phyloP scores from a whole-genome alignment of 1,284 basidiomycete species.

The Rhodotorula sp. region DNA sequence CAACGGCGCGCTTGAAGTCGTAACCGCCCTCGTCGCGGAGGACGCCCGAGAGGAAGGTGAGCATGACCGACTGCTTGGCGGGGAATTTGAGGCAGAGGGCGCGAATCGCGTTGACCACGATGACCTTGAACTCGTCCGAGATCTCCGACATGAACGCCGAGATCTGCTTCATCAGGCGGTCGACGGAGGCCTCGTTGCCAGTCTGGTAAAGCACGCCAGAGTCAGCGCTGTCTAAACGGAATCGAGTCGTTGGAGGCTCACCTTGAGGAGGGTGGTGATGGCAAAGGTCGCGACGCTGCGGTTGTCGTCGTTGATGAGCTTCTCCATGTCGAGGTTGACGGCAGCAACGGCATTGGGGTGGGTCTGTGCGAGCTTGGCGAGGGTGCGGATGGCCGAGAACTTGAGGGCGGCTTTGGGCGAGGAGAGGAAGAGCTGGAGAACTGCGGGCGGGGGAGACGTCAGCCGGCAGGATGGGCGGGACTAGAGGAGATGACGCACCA shows the following conservation, averaged over 20 bases:
- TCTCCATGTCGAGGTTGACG: constrained; percentile 97
- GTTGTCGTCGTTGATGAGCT: constrained; percentile 93
- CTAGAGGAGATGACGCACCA: constrained; percentile 55
- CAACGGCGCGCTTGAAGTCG: constrained; percentile 98
- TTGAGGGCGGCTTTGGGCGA: constrained; percentile 92
- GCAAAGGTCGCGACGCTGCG: constrained; percentile 97
- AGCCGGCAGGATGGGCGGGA: neutral
- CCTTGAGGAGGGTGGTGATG: constrained; percentile 93
- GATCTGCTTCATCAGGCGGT: constrained; percentile 99
- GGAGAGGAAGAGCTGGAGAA: constrained; percentile 87
- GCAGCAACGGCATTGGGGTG: constrained; percentile 82
- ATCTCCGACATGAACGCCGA: constrained; percentile 99
- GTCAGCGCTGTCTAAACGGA: constrained; percentile 53
- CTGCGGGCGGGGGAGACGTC: constrained; percentile 50
- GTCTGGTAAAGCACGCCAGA: constrained; percentile 57
- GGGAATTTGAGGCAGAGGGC: constrained; percentile 99
- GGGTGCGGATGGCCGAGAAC: constrained; percentile 94
- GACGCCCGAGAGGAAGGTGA: constrained; percentile 89
- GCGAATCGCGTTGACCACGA: constrained; percentile 97
- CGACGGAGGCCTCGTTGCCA: constrained; percentile 97
- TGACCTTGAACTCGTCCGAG: constrained; percentile 99
- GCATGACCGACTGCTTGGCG: constrained; percentile 89
- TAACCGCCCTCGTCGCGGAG: constrained; percentile 97
- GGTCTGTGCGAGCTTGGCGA: constrained; percentile 79
- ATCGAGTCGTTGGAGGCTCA: neutral